Percentiles rank a stretch among this genome's conserved stretches.
phyloP scores from a whole-genome alignment of 768 basidiomycete species.

The Strobilomyces confusus region DNA sequence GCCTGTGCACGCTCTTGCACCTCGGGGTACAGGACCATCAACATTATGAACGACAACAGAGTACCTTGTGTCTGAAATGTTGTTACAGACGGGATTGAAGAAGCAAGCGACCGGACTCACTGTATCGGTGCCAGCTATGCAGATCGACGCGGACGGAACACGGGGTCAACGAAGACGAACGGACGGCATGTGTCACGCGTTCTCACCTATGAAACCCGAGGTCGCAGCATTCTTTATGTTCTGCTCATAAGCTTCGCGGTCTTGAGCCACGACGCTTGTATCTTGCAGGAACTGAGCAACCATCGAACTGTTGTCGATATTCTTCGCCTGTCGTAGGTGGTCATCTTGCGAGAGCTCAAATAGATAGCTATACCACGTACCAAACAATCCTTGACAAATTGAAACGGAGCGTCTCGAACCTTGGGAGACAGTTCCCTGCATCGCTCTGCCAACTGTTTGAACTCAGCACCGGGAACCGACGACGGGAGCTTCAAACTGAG shows the following conservation, averaged over 20 bases:
- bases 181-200: neutral
- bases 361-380: constrained; percentile 1
- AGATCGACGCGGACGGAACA: neutral
- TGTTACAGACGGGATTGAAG: neutral
- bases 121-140: constrained; percentile 14
- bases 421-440: constrained; percentile 9
- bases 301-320: constrained; percentile 20
- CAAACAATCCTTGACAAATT: constrained; percentile 22
- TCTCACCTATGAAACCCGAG: constrained; percentile 22
- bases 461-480: constrained; percentile 15
- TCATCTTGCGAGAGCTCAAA: neutral
- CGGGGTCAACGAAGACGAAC: neutral
- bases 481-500: constrained; percentile 17
- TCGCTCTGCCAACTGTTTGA: constrained; percentile 7
- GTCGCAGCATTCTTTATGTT: constrained; percentile 16
- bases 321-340: constrained; percentile 13
- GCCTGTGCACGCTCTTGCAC: constrained; percentile 20
- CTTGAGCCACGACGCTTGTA: neutral
- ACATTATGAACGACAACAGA: constrained; percentile 16
- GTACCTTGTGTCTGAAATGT: constrained; percentile 13
- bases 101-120: constrained; percentile 2
- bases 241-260: constrained; percentile 13
- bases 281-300: constrained; percentile 18
- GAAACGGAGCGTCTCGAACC: constrained; percentile 19
- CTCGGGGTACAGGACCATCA: constrained; percentile 21